Base-by-base conservation (phyloP, 768 basidiomycete genomes). In the Leucocoprinus sp. region DNA sequence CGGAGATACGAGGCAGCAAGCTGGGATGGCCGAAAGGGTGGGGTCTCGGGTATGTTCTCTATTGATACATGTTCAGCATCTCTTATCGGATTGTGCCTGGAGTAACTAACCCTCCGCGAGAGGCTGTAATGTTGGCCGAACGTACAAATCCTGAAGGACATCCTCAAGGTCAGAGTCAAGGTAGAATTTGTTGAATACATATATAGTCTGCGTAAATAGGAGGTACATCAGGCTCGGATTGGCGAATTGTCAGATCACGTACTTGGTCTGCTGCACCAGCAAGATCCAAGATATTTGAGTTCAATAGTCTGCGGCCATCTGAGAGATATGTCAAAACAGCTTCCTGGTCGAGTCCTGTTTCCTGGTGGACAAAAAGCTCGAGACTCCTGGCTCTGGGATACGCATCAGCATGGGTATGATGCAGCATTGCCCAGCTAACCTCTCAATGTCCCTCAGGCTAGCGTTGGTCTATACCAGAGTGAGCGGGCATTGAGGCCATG, bases 111-210 rank as follows among this genome's bases (percentile, higher is more conserved):
- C 82, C 64, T 87, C 83, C 50, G 85, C 74, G 14, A 75, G 70
- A n/a, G 81, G 78, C 52, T 87, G 82, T 18, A 85, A 55, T 14
- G 71, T 69, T 2, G 84, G 68, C 35, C 80, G 73, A 14, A 79
- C 66, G 12, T 64, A 70, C n/a, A 91, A 71, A 33, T 76, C 71
- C n/a, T 61, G 68, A 12, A 89, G 60, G 19, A 86, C 80, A 34
- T 82, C 74, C 1, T 81, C 75, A 22, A 84, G 45, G 40, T 83
- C 78, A 35, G 78, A 68, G 51, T 87, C 85, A 28, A 92, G 72
- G 55, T 84, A 85, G 55, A 75, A 68, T 56, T 87, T 88, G 64
- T 90, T 91, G 64, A 86, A 92, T 4, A 91, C 84, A 55, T 77
- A 91, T 50, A 92, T 82, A 5, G 78, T 71, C 88, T 68, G 43